Evolutionary conservation across 192 early-diverging fungal species (phyloP), one percentile per base, ranked within the genome.

Genomic region (Allomyces macrogynus): DNA sequence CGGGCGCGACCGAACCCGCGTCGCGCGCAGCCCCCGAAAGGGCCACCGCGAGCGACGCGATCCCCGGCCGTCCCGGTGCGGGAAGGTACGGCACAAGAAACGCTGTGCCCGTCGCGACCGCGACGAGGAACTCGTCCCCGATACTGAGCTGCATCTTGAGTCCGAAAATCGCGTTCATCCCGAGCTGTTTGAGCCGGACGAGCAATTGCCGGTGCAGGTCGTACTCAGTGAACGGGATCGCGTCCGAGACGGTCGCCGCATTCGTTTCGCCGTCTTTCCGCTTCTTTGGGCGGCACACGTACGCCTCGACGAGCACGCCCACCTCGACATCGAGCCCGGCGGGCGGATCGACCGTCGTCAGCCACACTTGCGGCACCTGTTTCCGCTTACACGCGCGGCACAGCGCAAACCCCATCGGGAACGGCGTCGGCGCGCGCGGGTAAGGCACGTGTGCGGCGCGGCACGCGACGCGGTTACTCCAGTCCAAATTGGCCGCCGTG

Each of bases 151-250:
- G 77, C 60, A 78, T 78, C 32, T 71, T 72, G 12, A 79, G 71
- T 0, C 86, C 86, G 73, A 88, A 90, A 14, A 90, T 78, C 3
- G 87, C 81, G 60, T 90, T 90, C 64, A 88, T 72, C 9, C 87
- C 87, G 66, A 86, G 79, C 18, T 89, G 81, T 54, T 83, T 80
- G 24, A 89, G 78, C 65, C 89, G 89, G 73, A 86, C 87, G 70
- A 87, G 77, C 14, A 90, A 73, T 66, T 90, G 89, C 27, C 87
- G 76, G 70, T 90, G 87, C 24, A 90, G 67, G 65, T 90, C 89
- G 75, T 89, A 90, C 67, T 90, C 87, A 1, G 84, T 76, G 65
- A 90, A 90, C 1, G 89, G 89, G 57, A 90, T 79, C 0, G 87
- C 80, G 61, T 90, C 89, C 72, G 82, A 84, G 60, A 89, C 80